Evolutionary conservation across 1,284 basidiomycete species (phyloP).

Genomic region (Ganoderma boninense): DNA sequence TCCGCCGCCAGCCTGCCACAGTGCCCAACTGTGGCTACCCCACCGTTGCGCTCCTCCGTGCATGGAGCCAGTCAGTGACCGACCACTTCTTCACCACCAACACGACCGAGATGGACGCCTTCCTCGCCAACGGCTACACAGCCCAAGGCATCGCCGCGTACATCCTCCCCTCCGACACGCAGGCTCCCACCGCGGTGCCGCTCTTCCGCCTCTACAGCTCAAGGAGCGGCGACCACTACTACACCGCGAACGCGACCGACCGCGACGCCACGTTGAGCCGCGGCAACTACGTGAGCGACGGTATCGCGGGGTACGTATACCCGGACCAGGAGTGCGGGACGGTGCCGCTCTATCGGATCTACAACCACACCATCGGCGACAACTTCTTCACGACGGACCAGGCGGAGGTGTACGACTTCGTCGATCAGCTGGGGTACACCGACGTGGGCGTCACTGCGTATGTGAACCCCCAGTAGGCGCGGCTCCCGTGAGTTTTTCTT

Average conservation of each 20-base stretch:
- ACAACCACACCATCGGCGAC: neutral
- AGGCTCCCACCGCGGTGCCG: neutral
- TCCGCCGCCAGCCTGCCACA: neutral
- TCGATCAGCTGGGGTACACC: neutral
- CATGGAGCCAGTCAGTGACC: neutral
- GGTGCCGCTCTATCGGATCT: neutral
- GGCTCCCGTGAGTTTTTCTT: neutral
- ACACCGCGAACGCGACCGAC: slow-evolving; percentile 6
- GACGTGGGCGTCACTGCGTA: neutral
- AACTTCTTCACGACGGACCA: slow-evolving; percentile 7
- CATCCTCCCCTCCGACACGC: slow-evolving; percentile 2
- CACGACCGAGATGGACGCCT: neutral
- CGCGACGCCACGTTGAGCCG: neutral
- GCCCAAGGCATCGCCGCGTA: neutral
- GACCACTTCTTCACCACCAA: slow-evolving; percentile 6
- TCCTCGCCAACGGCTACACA: neutral
- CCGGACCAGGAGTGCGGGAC: slow-evolving; percentile 5
- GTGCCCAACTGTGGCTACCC: slow-evolving; percentile 2
- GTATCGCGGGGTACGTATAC: slow-evolving; percentile 2
- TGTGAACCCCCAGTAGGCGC: neutral
- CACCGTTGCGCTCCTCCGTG: neutral
- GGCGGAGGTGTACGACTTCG: slow-evolving; percentile 5
- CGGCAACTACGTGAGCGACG: neutral
- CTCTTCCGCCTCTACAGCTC: slow-evolving; percentile 5
- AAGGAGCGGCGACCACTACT: neutral